Evolutionary conservation across 768 basidiomycete species (phyloP), one percentile per base, ranked within the genome.

Genomic region (Termitomyces sp.): DNA sequence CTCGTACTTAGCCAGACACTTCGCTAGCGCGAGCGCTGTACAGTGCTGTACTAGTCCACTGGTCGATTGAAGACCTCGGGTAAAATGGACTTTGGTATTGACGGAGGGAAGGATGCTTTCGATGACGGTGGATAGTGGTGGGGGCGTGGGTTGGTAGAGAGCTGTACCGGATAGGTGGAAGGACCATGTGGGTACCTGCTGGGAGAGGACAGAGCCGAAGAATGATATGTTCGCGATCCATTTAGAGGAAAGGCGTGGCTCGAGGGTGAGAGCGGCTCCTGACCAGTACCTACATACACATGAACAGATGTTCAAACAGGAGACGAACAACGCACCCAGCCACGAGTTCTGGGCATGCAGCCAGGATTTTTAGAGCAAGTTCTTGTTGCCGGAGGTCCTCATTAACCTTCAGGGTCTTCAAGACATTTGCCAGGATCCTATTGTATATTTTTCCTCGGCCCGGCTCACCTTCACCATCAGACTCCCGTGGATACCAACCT

Each of bases 221-320:
- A 94, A 89, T 5, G 91, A 77, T 61, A 97, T 85, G 56, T 94
- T 96, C 0, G 88, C 83, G 32, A 98, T 85, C 94, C 96, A 98
- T 66, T 87, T 88, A 0, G 89, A 89, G 0, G 91, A 90, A 5
- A 94, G 79, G 3, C 93, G 84, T 0, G 94, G 92, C 63, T 96
- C 93, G 5, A 95, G 76, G 0, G 90, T 88, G 34, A 92, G 71
- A 2, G 79, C 78, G 4, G 81, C 83, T 1, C 77, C 77, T 14
- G 84, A 67, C 88, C 90, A 92, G 64, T 87, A 93, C 16, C 89
- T 91, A 60, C 25, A 32, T 19, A 16, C n/a, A 30, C 9, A 47
- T 59, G 54, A 70, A 51, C 58, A 52, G 62, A 54, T 46, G 21
- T 17, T 40, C 42, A 30, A 32, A 17, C 30, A 14, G 23, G 9